phyloP scores from a whole-genome alignment of 2,329 filamentous ascomycete species.

The Coniosporium uncinatum region DNA sequence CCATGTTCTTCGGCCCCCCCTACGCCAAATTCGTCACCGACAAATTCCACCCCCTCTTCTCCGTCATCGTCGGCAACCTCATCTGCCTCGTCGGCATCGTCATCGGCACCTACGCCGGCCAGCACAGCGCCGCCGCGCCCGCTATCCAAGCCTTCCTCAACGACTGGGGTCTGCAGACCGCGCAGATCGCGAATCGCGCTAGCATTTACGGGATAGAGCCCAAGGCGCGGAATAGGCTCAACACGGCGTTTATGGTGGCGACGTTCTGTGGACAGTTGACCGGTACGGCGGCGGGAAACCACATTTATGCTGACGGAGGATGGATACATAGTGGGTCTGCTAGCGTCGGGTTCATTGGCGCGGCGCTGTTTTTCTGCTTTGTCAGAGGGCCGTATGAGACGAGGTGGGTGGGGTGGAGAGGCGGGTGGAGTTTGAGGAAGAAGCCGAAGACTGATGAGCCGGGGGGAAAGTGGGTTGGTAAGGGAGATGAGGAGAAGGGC shows the following conservation, averaged over 20 bases:
- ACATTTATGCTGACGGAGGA: constrained; percentile 47
- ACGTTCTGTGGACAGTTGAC: constrained; percentile 72
- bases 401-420: constrained; percentile 55
- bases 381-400: constrained; percentile 49
- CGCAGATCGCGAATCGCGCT: constrained; percentile 67
- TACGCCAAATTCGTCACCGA: constrained; percentile 69
- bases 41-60: constrained; percentile 60
- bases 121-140: constrained; percentile 61
- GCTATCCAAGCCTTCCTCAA: constrained; percentile 65
- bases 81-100: constrained; percentile 56
- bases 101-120: constrained; percentile 65
- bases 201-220: constrained; percentile 68
- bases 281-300: constrained; percentile 49
- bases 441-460: constrained; percentile 22
- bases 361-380: constrained; percentile 39
- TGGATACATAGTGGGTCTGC: constrained; percentile 52
- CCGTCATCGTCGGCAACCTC: constrained; percentile 55
- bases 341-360: constrained; percentile 47
- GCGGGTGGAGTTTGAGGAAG: constrained; percentile 46
- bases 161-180: constrained; percentile 68
- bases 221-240: constrained; percentile 67
- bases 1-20: constrained; percentile 61
- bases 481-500: background rate
- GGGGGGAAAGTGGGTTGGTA: background rate
- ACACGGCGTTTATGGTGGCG: constrained; percentile 77